phyloP scores from a whole-genome alignment of 1,284 basidiomycete genomes.

The Ganoderma multipileum region DNA sequence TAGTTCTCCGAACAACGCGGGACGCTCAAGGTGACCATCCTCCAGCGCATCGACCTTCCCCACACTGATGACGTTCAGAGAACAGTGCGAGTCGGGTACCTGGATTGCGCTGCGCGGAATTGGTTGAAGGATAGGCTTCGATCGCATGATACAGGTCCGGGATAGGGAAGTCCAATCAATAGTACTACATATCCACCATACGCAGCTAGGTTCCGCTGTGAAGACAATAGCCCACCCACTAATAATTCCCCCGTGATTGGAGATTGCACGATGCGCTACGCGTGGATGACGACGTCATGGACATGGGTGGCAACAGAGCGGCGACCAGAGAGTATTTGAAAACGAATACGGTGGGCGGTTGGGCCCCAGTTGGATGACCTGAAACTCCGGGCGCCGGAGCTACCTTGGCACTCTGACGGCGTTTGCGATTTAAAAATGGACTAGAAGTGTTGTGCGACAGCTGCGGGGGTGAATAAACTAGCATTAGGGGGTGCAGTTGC shows the following conservation, averaged over 20 bases:
- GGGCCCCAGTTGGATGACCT: background rate
- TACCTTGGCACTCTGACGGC: background rate
- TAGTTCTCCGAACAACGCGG: background rate
- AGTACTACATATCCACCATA: background rate
- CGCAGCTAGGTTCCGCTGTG: background rate
- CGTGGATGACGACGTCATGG: background rate
- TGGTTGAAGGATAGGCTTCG: background rate
- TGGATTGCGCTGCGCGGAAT: background rate
- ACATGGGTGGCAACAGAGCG: background rate
- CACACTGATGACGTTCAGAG: background rate
- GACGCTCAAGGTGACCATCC: background rate
- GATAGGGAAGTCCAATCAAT: background rate
- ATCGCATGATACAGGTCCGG: background rate
- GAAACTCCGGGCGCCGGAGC: too few species aligned
- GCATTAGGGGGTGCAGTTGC: too few species aligned
- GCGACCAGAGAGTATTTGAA: background rate
- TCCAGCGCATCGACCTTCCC: background rate
- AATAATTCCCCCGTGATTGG: background rate
- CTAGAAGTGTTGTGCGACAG: background rate
- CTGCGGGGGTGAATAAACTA: too few species aligned
- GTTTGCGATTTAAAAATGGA: background rate
- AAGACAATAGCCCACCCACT: background rate
- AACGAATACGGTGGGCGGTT: background rate
- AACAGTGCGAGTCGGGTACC: background rate
- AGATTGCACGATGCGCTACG: background rate